A percentile compares a stretch with the other conserved stretches of the same genome.
phyloP scores from a whole-genome alignment of 495 filamentous ascomycete genomes.

The Penicillium crystallinum region DNA sequence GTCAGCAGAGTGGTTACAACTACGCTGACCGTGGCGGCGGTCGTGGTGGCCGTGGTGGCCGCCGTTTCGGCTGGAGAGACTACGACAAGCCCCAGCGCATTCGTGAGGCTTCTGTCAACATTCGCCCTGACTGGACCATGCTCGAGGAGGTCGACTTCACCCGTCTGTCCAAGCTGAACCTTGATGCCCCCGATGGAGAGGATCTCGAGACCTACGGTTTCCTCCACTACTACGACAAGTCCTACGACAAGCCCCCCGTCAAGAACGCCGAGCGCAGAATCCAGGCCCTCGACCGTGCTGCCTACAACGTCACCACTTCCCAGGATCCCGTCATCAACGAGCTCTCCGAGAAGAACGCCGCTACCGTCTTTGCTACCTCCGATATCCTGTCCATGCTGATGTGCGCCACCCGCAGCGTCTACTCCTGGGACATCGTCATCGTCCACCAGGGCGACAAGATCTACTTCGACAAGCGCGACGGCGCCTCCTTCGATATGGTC shows the following conservation, averaged over 20 bases:
- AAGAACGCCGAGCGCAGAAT: conserved; percentile 84
- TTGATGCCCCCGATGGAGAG: conserved; percentile 90
- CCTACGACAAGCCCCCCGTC: conserved; percentile 86
- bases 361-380: conserved; percentile 94
- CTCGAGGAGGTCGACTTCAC: conserved; percentile 98
- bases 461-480: conserved; percentile 96
- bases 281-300: conserved; percentile 80
- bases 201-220: conserved; percentile 94
- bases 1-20: conserved; percentile 51
- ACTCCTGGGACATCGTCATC: conserved; percentile 97
- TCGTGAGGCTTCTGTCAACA: conserved; percentile 88
- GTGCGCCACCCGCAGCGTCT: conserved; percentile 91
- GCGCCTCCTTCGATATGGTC: conserved; percentile 88
- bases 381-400: conserved; percentile 98
- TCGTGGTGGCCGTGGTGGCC: conserved; percentile 55
- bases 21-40: conserved; percentile 51
- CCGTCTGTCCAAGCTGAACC: conserved; percentile 87
- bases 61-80: conserved; percentile 97
- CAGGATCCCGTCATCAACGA: conserved; percentile 96
- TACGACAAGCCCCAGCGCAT: conserved; percentile 97
- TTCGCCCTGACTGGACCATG: conserved; percentile 91
- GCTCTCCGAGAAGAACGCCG: conserved; percentile 91
- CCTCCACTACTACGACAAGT: conserved; percentile 93
- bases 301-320: conserved; percentile 96
- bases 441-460: conserved; percentile 87